Percentiles rank a stretch among this genome's conserved stretches.
These are phyloP conservation scores for Cucumis hystrix DNA, from an alignment of 306 rosid species.

Conservation along the genomic window DNA sequence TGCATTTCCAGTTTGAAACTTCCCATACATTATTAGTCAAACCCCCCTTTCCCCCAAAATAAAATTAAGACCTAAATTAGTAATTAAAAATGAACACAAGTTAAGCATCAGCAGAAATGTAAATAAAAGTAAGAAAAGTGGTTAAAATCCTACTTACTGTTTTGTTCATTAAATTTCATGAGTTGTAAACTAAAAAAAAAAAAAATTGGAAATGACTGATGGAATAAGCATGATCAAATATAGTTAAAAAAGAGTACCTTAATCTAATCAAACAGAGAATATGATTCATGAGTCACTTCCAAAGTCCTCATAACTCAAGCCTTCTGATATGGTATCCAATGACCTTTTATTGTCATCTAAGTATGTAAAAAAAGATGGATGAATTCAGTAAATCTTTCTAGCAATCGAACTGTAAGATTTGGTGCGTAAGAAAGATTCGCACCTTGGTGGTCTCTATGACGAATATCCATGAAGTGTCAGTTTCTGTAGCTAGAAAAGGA, in stretches of 20 bases:
- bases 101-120: background rate
- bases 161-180: background rate
- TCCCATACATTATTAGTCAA: background rate
- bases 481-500: slow-evolving; percentile 53
- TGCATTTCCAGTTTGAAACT: background rate
- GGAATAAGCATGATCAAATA: background rate
- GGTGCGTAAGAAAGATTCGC: background rate
- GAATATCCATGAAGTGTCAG: slow-evolving; percentile 43
- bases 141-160: background rate
- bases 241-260: background rate
- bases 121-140: background rate
- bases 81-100: background rate
- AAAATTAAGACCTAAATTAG: background rate
- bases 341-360: slow-evolving; percentile 23
- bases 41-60: background rate
- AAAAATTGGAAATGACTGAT: background rate
- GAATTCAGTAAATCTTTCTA: slow-evolving; percentile 6
- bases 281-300: slow-evolving; percentile 52
- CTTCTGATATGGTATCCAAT: slow-evolving; percentile 69
- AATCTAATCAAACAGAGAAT: background rate
- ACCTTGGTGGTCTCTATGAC: slow-evolving; percentile 67
- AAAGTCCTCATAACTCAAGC: slow-evolving; percentile 79
- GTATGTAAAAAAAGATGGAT: slow-evolving; percentile 12
- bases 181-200: background rate
- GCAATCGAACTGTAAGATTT: background rate